A percentile compares a stretch with the other conserved stretches of the same genome.
These are phyloP conservation scores for Backusella psychrophila DNA, from an alignment of 192 early-diverging fungal genomes.

Conservation along the genomic window DNA sequence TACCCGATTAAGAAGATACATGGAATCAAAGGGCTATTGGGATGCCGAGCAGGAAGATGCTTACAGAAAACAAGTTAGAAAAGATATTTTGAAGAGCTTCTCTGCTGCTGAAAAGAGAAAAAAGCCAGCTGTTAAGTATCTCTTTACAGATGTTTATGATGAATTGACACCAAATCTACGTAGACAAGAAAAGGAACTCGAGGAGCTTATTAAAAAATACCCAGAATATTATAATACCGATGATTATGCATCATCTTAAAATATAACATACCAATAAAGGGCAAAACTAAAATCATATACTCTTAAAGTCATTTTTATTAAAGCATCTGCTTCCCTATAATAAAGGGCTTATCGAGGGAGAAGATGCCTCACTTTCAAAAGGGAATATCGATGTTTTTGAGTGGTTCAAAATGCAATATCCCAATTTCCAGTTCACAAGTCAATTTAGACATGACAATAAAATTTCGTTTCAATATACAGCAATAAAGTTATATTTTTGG, in stretches of 20 bases:
- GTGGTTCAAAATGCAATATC: too few species aligned
- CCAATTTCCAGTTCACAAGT: too few species aligned
- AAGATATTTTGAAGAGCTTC: slow-evolving; percentile 80
- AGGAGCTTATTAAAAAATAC: slow-evolving; percentile 75
- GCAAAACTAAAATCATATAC: neutral
- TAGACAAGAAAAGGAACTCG: slow-evolving; percentile 79
- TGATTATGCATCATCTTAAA: slow-evolving; percentile 19
- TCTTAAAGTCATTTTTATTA: neutral
- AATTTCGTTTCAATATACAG: too few species aligned
- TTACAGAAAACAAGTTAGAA: slow-evolving; percentile 60
- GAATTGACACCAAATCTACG: slow-evolving; percentile 72
- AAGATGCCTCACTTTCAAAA: neutral
- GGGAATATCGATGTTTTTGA: too few species aligned
- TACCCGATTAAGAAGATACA: slow-evolving; percentile 84
- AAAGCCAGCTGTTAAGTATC: slow-evolving; percentile 78
- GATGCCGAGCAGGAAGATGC: slow-evolving; percentile 65
- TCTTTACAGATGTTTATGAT: slow-evolving; percentile 97
- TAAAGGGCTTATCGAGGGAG: neutral
- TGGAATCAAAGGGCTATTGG: slow-evolving; percentile 88
- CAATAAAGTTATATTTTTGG: too few species aligned
- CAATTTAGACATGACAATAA: too few species aligned
- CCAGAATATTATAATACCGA: slow-evolving; percentile 73
- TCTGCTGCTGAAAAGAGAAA: slow-evolving; percentile 80
- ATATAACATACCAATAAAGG: neutral
- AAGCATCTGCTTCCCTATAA: neutral